Evolutionary conservation across 441 rosid genomes (phyloP), one percentile per base, ranked within the genome.

Genomic region (Bruguiera hainesii): DNA sequence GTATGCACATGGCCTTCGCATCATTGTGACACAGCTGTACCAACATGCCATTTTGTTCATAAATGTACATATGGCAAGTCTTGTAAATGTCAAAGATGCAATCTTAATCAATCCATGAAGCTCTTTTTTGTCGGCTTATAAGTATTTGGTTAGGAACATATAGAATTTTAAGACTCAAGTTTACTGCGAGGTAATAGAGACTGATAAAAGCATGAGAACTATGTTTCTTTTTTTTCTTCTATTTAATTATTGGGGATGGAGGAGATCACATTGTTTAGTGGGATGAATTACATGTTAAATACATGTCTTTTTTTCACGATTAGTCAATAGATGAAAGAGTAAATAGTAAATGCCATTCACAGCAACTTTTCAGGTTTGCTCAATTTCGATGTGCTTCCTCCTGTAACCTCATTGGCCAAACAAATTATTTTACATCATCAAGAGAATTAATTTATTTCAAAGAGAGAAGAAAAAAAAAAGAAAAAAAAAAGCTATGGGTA

Each of bases 1-100:
- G 46, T 28, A 46, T 67, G 65, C 72, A 50, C 16, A 46, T 57
- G 13, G 49, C 64, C 26, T 51, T 23, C 60, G n/a, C 59, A 52
- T 60, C 58, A 7, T 35, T 37, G 58, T 16, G 63, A 49, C 50
- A 65, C 75, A 64, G 74, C 71, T 56, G 65, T 57, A 57, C 66
- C 30, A 65, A 29, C 51, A 55, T 60, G 16, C 48, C 23, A 53
- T 51, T 20, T 15, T 73, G 72, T 77, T 68, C 62, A 65, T 79
- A 70, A 63, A 19, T 77, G 81, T 80, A 75, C 61, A 77, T 77
- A 71, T 73, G 65, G 49, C 61, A 74, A 72, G 79, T 73, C 70
- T 61, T 83, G 87, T 83, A 81, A 77, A 81, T 78, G 64, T 53
- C 48, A 61, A 73, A 64, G 56, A 57, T 56, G 59, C 56, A 71